Evolutionary conservation across 2,329 filamentous ascomycete genomes (phyloP), one percentile per base, ranked within the genome.

Genomic region (Bisporella sp.): DNA sequence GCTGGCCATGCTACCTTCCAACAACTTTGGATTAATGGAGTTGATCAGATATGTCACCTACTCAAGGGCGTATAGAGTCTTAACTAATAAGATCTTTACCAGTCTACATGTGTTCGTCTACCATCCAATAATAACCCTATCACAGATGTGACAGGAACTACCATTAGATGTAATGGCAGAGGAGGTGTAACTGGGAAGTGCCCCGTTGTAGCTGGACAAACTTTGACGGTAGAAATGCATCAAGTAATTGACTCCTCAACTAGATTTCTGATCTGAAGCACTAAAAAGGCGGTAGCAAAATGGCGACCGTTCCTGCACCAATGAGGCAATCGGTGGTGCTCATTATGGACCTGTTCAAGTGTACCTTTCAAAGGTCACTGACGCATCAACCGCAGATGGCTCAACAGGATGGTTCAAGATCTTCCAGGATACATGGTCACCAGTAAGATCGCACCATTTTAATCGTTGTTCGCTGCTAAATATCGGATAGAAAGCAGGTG

Each of bases 211-310:
- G 59, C 57, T 3, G 75, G 76, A 3, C 65, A 66, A 4, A 74
- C 67, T 0, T 71, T 80, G 11, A 78, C 76, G 0, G 69, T 79
- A 6, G 78, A 81, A 64, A 81, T 81, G 74, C 77, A 81, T 65
- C 72, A 74, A 31, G 43, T 45, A 45, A 13, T 21, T 21, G 21
- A 21, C 8, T 42, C 30, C 37, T 5, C 21, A 21, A 21, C 21
- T 21, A 3, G 21, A 21, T 21, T 21, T 21, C 21, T 21, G 21
- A 21, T 21, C 41, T 42, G 11, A 42, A 6, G 4, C 30, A 9
- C 5, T 42, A 8, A 21, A 2, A 21, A 21, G 21, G 21, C 12
- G 9, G n/a, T 11, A 45, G 60, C 73, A 77, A 68, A 66, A 66
- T 13, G 67, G 67, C 45, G 72, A 77, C 58, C 70, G 75, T 41